Conservation (phyloP, 2,329 filamentous ascomycete species). For the Ophiocordyceps sinensis region DNA sequence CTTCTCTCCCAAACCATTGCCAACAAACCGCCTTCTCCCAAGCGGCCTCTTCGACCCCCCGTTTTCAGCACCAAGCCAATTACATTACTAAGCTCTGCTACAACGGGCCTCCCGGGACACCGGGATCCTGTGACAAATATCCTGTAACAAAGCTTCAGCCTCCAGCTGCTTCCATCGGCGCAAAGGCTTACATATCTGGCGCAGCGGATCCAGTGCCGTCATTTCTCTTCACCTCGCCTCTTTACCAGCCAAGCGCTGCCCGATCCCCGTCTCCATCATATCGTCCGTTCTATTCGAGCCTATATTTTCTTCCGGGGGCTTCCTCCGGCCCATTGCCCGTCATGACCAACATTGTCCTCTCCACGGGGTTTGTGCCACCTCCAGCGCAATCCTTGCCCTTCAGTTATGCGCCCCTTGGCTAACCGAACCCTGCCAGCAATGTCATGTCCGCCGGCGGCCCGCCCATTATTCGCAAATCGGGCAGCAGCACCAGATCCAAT, state of each 20-base stretch:
- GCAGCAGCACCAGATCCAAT: constrained; percentile 65
- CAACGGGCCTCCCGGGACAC: background rate
- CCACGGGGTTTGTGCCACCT: constrained; percentile 55
- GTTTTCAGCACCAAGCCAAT: background rate
- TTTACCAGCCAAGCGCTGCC: too few relatives aligned
- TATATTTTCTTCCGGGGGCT: background rate
- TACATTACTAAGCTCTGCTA: background rate
- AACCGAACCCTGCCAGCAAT: constrained; percentile 36
- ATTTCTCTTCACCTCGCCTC: too few relatives aligned
- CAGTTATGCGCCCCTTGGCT: background rate
- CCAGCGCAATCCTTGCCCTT: constrained; percentile 1
- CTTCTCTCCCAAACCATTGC: too few relatives aligned
- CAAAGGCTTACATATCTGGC: background rate
- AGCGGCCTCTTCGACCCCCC: background rate
- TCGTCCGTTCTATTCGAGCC: too few relatives aligned
- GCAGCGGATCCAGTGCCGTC: too few relatives aligned
- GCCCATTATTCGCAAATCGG: constrained; percentile 67
- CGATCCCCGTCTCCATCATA: too few relatives aligned
- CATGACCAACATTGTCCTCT: constrained; percentile 71
- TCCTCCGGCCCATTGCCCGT: constrained; percentile 6
- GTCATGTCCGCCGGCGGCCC: constrained; percentile 74
- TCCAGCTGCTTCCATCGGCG: background rate
- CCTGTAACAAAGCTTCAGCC: background rate
- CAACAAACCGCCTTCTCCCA: background rate
- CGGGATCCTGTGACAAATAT: background rate